Conservation (phyloP, 306 rosid species). For the Sechiopsis laciniata region DNA sequence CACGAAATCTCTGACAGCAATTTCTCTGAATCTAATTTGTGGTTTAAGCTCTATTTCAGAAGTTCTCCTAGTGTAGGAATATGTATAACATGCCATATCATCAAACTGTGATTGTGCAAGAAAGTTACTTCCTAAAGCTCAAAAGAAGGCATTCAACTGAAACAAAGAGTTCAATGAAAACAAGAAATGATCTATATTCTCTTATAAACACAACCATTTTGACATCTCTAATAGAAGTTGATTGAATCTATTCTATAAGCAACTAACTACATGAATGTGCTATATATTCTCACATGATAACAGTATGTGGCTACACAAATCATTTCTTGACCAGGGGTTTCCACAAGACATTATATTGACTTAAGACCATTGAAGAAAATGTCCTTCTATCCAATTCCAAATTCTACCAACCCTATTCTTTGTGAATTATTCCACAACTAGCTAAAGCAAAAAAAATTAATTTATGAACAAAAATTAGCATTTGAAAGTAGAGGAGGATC, state of each 20-base stretch:
- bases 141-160: constrained; percentile 9
- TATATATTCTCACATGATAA: background rate
- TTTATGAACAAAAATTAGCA: constrained; percentile 21
- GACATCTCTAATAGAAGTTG: background rate
- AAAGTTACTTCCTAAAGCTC: background rate
- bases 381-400: constrained; percentile 10
- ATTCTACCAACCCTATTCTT: constrained; percentile 14
- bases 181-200: constrained; percentile 2
- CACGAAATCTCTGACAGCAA: no score
- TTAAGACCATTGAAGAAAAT: constrained; percentile 13
- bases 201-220: background rate
- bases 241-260: background rate
- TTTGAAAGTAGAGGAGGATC: constrained; percentile 21
- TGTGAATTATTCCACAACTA: constrained; percentile 18
- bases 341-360: constrained; percentile 5
- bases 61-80: no score
- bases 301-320: constrained; percentile 3
- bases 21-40: no score
- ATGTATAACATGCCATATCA: background rate
- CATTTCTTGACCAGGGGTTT: background rate
- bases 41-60: no score
- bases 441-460: constrained; percentile 15
- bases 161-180: background rate
- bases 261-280: constrained; percentile 19
- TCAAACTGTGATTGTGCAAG: constrained; percentile 15